A percentile compares a stretch with the other conserved stretches of the same genome.
Evolutionary conservation across 2,329 filamentous ascomycete genomes (phyloP).

Genomic region (Botrytis sinoallii): DNA sequence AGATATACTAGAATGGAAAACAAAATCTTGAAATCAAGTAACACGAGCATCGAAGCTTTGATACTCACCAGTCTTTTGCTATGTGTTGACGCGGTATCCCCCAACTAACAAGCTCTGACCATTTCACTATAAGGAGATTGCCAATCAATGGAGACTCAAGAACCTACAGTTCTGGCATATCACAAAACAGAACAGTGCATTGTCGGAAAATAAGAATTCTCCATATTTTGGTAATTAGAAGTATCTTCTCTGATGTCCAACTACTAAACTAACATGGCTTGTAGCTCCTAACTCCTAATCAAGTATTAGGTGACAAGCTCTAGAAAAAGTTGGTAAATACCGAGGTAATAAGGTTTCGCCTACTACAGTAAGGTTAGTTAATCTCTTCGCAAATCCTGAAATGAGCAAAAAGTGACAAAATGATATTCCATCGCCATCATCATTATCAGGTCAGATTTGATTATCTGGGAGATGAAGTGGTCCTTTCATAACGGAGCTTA

Average conservation of each 20-base stretch:
- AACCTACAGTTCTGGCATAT: background rate
- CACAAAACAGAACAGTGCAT: background rate
- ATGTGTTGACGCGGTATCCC: background rate
- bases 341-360: background rate
- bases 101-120: background rate
- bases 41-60: slow-evolving; percentile 5
- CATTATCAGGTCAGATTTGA: slow-evolving; percentile 13
- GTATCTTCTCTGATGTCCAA: background rate
- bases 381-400: slow-evolving; percentile 7
- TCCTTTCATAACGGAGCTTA: slow-evolving; percentile 30
- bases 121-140: slow-evolving; percentile 6
- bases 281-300: background rate
- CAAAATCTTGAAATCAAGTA: slow-evolving; percentile 12
- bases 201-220: slow-evolving; percentile 4
- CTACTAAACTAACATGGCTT: background rate
- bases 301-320: background rate
- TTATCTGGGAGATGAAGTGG: slow-evolving; percentile 24
- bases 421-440: slow-evolving; percentile 7
- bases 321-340: background rate
- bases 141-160: slow-evolving; percentile 4
- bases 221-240: slow-evolving; percentile 3
- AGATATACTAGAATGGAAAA: background rate
- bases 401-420: slow-evolving; percentile 6
- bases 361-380: background rate
- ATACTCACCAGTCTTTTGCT: background rate